Percentiles rank a stretch among this genome's conserved stretches.
These are phyloP conservation scores for Hemisphaericaspora subhashii DNA, from an alignment of 1,139 yeast species.

Conservation along the genomic window DNA sequence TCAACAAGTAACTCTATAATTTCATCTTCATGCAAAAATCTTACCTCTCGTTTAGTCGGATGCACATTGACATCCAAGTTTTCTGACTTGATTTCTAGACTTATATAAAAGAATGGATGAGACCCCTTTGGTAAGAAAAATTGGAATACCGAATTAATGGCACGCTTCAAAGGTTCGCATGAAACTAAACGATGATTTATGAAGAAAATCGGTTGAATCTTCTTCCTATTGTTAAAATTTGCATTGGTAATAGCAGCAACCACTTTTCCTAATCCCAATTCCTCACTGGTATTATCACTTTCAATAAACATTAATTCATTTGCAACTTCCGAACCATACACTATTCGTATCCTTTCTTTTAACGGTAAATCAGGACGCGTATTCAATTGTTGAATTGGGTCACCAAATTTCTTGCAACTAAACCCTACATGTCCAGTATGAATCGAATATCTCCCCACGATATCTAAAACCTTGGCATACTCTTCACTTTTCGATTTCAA, in stretches of 20 bases:
- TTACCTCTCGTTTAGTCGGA: constrained; percentile 92
- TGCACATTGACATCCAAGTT: constrained; percentile 92
- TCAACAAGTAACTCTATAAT: constrained; percentile 63
- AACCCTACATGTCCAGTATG: constrained; percentile 72
- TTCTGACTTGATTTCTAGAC: constrained; percentile 62
- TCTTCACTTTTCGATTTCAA: constrained; percentile 73
- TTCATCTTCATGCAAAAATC: constrained; percentile 85
- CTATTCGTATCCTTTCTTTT: constrained; percentile 68
- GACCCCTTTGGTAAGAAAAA: constrained; percentile 77
- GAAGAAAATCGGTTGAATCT: constrained; percentile 70
- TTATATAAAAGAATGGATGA: constrained; percentile 74
- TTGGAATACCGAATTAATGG: constrained; percentile 63
- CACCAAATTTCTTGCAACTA: constrained; percentile 77
- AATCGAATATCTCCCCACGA: constrained; percentile 79
- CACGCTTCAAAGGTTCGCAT: constrained; percentile 77
- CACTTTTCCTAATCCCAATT: constrained; percentile 48
- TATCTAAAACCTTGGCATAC: constrained; percentile 73
- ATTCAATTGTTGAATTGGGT: constrained; percentile 54
- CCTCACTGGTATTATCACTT: constrained; percentile 17
- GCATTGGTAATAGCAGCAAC: constrained; percentile 70
- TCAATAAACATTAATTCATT: constrained; percentile 57
- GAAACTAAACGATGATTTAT: constrained; percentile 81
- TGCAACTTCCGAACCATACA: constrained; percentile 73
- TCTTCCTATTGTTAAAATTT: constrained; percentile 68
- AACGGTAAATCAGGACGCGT: constrained; percentile 49